phyloP scores from a whole-genome alignment of 2,329 filamentous ascomycete genomes.

The Colletotrichum tamarilloi region DNA sequence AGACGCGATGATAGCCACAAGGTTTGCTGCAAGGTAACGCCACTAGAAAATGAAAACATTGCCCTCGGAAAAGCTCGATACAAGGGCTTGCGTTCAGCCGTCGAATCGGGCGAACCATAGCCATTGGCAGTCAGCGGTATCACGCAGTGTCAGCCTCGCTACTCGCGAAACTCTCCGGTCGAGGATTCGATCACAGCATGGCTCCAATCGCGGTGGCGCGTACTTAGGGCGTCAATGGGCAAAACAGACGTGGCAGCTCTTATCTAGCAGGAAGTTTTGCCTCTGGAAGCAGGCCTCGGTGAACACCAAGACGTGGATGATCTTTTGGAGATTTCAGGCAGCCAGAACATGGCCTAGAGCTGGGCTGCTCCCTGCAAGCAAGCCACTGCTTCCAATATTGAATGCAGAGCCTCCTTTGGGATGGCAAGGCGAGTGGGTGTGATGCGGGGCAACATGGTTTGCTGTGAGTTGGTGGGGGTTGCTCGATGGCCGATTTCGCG shows the following conservation, averaged over 20 bases:
- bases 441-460: constrained; percentile 1
- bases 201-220: not conserved
- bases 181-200: not conserved
- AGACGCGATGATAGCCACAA: not conserved
- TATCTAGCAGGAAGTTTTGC: constrained; percentile 7
- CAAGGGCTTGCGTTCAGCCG: not conserved
- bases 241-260: constrained; percentile 16
- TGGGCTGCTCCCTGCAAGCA: constrained; percentile 1
- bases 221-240: not conserved
- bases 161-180: not conserved
- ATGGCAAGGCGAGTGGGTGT: constrained; percentile 8
- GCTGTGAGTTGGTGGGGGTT: constrained; percentile 1
- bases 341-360: constrained; percentile 5
- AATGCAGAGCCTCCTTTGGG: constrained; percentile 31
- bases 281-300: constrained; percentile 28
- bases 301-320: constrained; percentile 16
- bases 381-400: constrained; percentile 19
- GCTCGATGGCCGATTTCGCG: not conserved
- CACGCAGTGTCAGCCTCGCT: constrained; percentile 7
- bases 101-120: constrained; percentile 17
- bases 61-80: not conserved
- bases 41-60: constrained; percentile 6
- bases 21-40: constrained; percentile 5
- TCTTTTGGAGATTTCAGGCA: not conserved
- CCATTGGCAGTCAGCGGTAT: not conserved